A percentile compares a stretch with the other conserved stretches of the same genome.
These are phyloP conservation scores for Syzygium grande DNA, from an alignment of 345 rosid species.

Conservation along the genomic window DNA sequence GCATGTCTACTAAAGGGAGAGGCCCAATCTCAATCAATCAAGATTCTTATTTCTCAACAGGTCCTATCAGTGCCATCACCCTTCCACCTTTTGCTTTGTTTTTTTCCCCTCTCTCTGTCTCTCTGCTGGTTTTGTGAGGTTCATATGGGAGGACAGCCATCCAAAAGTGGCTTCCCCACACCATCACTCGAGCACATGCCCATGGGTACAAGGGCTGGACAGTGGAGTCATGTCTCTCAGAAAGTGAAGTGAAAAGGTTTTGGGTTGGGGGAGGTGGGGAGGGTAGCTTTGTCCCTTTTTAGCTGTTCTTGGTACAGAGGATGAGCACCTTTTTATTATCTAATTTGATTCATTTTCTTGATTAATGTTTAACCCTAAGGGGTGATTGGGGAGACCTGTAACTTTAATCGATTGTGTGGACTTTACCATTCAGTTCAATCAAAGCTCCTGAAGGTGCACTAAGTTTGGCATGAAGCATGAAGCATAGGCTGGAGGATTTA, in stretches of 20 bases:
- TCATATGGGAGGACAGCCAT: not conserved
- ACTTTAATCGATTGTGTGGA: not conserved
- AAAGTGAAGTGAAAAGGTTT: not conserved
- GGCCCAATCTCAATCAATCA: conserved; percentile 10
- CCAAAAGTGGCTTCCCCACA: conserved; percentile 7
- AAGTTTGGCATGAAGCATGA: not conserved
- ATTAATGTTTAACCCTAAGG: not conserved
- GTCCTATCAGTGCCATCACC: not conserved
- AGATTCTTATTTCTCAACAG: not conserved
- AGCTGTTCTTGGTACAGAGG: not conserved
- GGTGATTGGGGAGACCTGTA: not conserved
- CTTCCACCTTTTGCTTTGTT: not conserved
- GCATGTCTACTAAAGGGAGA: conserved; percentile 5
- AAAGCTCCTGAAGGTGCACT: not conserved
- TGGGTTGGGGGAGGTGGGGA: not conserved
- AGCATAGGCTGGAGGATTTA: not conserved
- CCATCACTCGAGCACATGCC: conserved; percentile 9
- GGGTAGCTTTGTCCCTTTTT: not conserved
- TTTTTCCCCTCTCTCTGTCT: not conserved
- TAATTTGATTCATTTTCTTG: not conserved
- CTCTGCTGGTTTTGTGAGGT: not conserved
- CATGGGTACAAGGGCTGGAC: not conserved
- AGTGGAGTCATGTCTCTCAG: conserved; percentile 8
- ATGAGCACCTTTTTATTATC: not conserved
- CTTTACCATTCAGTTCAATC: not conserved